phyloP scores from a whole-genome alignment of 352 stramenopile species.

The Globisporangium middletonii region DNA sequence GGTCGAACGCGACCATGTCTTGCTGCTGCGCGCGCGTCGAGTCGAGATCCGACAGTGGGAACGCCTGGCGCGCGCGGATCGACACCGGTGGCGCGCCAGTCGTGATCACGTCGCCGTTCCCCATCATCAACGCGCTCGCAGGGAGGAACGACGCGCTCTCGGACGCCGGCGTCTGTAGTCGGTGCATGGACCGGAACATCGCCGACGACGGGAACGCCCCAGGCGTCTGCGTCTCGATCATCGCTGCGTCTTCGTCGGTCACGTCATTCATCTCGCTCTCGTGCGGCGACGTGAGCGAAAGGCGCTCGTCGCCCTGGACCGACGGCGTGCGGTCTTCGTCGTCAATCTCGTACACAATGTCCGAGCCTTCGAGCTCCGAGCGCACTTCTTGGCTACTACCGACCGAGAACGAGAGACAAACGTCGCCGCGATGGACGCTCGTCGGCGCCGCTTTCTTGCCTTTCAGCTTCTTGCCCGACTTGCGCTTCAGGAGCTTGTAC shows the following conservation, averaged over 20 bases:
- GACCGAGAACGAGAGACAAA: conserved; percentile 78
- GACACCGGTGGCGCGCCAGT: conserved; percentile 19
- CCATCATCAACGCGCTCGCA: conserved; percentile 6
- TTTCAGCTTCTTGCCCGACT: conserved; percentile 53
- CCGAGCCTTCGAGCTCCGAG: conserved; percentile 47
- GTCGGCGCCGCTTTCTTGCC: conserved; percentile 30
- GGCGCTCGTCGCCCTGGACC: conserved; percentile 15
- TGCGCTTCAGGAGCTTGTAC: conserved; percentile 83
- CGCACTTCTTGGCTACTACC: conserved; percentile 76
- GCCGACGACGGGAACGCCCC: conserved; percentile 45
- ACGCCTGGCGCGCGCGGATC: conserved; percentile 44
- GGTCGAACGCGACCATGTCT: conserved; percentile 53
- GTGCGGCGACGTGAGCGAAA: conserved; percentile 23
- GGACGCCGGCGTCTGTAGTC: conserved; percentile 56
- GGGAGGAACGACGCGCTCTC: conserved; percentile 15
- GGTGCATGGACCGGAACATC: conserved; percentile 53
- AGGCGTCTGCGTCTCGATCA: conserved; percentile 24
- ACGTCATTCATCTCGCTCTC: conserved; percentile 34
- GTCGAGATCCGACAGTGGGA: conserved; percentile 38
- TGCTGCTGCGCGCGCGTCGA: conserved; percentile 45
- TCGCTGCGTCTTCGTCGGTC: conserved; percentile 35
- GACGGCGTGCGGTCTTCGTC: conserved; percentile 23
- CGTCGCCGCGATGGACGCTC: conserved; percentile 65
- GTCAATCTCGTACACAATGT: conserved; percentile 25
- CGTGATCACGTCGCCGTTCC: conserved; percentile 15